phyloP scores from a whole-genome alignment of 1,284 basidiomycete genomes.

The Cerioporus squamosus region DNA sequence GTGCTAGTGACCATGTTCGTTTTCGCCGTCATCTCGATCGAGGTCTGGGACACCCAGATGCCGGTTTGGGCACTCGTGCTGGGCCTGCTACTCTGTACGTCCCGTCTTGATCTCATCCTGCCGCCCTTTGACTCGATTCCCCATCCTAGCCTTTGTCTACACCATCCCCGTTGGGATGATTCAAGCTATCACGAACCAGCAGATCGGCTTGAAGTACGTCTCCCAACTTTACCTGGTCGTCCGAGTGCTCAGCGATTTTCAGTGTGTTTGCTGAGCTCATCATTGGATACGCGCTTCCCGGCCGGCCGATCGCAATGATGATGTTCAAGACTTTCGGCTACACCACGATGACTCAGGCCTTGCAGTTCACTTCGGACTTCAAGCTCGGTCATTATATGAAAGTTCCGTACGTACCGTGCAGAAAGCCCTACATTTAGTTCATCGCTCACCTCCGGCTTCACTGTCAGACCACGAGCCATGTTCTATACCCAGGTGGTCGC shows the following conservation, averaged over 20 bases:
- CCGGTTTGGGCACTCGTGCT: slow-evolving; percentile 64
- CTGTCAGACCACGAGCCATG: slow-evolving; percentile 49
- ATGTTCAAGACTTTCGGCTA: slow-evolving; percentile 59
- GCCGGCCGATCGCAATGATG: slow-evolving; percentile 56
- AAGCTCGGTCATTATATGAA: slow-evolving; percentile 82
- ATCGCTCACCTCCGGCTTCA: background rate
- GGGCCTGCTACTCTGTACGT: slow-evolving; percentile 39
- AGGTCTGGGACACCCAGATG: slow-evolving; percentile 70
- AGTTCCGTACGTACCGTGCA: slow-evolving; percentile 40
- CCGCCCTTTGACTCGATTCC: background rate
- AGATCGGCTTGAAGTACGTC: slow-evolving; percentile 47
- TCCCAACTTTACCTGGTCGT: too few species aligned
- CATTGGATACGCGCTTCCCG: slow-evolving; percentile 52
- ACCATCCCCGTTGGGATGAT: slow-evolving; percentile 58
- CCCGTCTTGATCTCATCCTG: too few species aligned
- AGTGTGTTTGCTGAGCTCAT: slow-evolving; percentile 55
- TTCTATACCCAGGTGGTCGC: slow-evolving; percentile 66
- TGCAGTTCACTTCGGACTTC: slow-evolving; percentile 66
- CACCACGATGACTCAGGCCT: slow-evolving; percentile 45
- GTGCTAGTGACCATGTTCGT: slow-evolving; percentile 51
- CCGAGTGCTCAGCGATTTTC: background rate
- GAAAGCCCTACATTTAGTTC: too few species aligned
- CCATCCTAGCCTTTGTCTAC: slow-evolving; percentile 42
- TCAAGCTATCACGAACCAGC: slow-evolving; percentile 57
- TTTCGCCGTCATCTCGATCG: slow-evolving; percentile 69